Evolutionary conservation across 116 monocot species (phyloP).

Genomic region (Iris pallida): DNA sequence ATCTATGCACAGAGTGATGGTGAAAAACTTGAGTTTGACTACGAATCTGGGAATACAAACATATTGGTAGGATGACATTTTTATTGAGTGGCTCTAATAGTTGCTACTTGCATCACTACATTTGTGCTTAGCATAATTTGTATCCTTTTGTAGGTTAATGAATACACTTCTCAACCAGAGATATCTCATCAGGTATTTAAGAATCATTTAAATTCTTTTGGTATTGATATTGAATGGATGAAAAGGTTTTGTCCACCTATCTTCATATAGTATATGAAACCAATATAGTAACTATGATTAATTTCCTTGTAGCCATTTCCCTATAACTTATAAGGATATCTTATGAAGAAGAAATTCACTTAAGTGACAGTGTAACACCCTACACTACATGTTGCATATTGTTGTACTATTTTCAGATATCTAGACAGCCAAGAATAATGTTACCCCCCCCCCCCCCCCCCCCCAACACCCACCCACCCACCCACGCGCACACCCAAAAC

Average conservation of each 20-base stretch:
- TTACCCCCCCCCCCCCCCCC: too few relatives aligned
- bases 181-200: slow-evolving; percentile 77
- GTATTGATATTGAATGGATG: neutral
- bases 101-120: neutral
- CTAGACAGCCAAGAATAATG: too few relatives aligned
- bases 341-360: too few relatives aligned
- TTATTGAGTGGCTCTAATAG: slow-evolving; percentile 1
- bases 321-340: too few relatives aligned
- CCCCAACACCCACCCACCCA: too few relatives aligned
- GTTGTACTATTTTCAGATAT: too few relatives aligned
- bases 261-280: too few relatives aligned
- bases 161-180: slow-evolving; percentile 75
- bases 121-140: slow-evolving; percentile 11
- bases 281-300: neutral
- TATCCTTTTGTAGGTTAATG: slow-evolving; percentile 53
- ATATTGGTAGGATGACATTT: slow-evolving; percentile 48
- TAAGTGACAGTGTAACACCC: too few relatives aligned
- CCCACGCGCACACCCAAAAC: too few relatives aligned
- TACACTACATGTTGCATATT: too few relatives aligned
- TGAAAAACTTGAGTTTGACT: slow-evolving; percentile 96
- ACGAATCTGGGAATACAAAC: slow-evolving; percentile 82
- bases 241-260: neutral
- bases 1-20: slow-evolving; percentile 91
- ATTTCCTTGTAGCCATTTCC: neutral
- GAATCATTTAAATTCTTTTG: neutral